Percentiles rank a stretch among this genome's conserved stretches.
phyloP scores from a whole-genome alignment of 768 basidiomycete genomes.

The Clitopilus passeckerianus region DNA sequence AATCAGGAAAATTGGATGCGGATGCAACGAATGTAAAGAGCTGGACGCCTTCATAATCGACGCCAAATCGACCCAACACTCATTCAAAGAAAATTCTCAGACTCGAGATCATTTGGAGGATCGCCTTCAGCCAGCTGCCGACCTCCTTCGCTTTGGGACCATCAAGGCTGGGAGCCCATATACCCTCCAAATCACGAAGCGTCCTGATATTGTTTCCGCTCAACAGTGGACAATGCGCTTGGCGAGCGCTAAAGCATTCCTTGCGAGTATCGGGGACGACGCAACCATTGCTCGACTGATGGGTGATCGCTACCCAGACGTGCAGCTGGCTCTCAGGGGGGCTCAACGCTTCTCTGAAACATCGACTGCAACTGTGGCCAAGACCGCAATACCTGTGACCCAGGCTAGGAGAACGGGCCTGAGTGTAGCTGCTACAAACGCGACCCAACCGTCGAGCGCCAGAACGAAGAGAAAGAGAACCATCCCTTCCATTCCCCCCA shows the following conservation, averaged over 20 bases:
- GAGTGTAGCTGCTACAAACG: too few species aligned
- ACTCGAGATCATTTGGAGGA: conserved; percentile 20
- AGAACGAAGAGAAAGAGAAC: too few species aligned
- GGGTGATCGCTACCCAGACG: conserved; percentile 24
- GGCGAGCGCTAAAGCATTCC: conserved; percentile 17
- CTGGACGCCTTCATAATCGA: conserved; percentile 23
- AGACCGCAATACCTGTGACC: too few species aligned
- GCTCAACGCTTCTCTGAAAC: background rate
- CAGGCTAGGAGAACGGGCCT: too few species aligned
- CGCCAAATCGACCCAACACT: conserved; percentile 2
- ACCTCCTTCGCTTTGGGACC: conserved; percentile 18
- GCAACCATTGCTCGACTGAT: conserved; percentile 21
- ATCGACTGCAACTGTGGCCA: background rate
- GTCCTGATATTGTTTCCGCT: conserved; percentile 13
- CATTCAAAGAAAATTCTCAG: conserved; percentile 13
- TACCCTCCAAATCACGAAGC: conserved; percentile 22
- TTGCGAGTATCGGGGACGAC: conserved; percentile 21
- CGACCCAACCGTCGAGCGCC: too few species aligned
- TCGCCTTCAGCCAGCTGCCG: conserved; percentile 12
- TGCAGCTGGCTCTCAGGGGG: conserved; percentile 3
- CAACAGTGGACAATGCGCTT: conserved; percentile 17
- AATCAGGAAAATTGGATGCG: conserved; percentile 26
- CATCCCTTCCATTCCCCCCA: too few species aligned
- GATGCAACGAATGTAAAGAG: conserved; percentile 21
- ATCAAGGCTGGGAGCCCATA: conserved; percentile 17